Conservation (phyloP, 441 rosid genomes). For the Macaranga tanarius region DNA sequence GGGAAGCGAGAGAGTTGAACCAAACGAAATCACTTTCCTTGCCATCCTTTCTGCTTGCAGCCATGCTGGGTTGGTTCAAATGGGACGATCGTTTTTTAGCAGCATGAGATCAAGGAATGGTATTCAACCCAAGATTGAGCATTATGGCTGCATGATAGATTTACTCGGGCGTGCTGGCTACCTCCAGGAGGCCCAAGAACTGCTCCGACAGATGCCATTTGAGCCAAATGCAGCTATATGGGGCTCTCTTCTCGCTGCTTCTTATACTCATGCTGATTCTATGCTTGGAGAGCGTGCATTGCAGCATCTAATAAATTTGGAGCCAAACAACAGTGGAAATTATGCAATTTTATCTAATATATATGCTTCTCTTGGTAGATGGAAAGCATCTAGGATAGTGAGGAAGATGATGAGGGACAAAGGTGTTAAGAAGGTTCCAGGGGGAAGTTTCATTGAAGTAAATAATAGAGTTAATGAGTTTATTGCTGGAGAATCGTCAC, state of each 20-base stretch:
- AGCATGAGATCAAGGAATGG: constrained; percentile 42
- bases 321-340: constrained; percentile 73
- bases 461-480: constrained; percentile 48
- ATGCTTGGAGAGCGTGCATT: constrained; percentile 60
- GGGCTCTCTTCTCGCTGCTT: constrained; percentile 77
- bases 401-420: constrained; percentile 60
- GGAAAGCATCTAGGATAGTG: constrained; percentile 54
- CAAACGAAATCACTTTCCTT: constrained; percentile 63
- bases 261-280: constrained; percentile 52
- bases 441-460: constrained; percentile 63
- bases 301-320: constrained; percentile 49
- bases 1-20: constrained; percentile 45
- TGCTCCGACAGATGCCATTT: constrained; percentile 53
- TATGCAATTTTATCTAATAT: constrained; percentile 57
- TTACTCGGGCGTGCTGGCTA: constrained; percentile 64
- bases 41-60: constrained; percentile 73
- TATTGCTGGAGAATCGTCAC: constrained; percentile 50
- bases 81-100: constrained; percentile 43
- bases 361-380: constrained; percentile 54
- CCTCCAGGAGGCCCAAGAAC: constrained; percentile 51
- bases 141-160: constrained; percentile 74
- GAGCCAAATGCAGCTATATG: constrained; percentile 68
- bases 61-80: constrained; percentile 58
- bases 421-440: constrained; percentile 58
- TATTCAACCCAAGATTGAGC: constrained; percentile 59